phyloP scores from a whole-genome alignment of 495 filamentous ascomycete species.

The Penicillium samsonianum region DNA sequence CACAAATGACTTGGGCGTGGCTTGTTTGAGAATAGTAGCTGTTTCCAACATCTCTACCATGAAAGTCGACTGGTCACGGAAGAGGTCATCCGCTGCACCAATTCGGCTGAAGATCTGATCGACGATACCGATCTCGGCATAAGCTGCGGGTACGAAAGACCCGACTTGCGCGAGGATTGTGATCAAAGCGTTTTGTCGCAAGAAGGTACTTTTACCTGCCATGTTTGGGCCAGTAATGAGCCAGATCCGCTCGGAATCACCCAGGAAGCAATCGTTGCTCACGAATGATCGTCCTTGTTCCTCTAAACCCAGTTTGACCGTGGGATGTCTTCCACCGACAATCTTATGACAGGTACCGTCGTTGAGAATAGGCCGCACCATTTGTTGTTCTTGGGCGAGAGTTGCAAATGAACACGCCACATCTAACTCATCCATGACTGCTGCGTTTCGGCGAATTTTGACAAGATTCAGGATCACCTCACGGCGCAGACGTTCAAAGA shows the following conservation, averaged over 20 bases:
- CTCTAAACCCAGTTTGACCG: slow-evolving; percentile 77
- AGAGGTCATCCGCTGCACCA: slow-evolving; percentile 91
- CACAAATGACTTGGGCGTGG: slow-evolving; percentile 68
- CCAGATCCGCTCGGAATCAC: slow-evolving; percentile 69
- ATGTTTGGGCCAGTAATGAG: slow-evolving; percentile 98
- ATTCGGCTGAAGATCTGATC: slow-evolving; percentile 92
- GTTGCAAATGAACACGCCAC: slow-evolving; percentile 80
- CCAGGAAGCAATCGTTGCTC: slow-evolving; percentile 82
- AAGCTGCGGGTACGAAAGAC: slow-evolving; percentile 84
- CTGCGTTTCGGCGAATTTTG: slow-evolving; percentile 81
- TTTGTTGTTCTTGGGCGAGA: slow-evolving; percentile 70
- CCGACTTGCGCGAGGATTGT: slow-evolving; percentile 90
- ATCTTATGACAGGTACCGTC: slow-evolving; percentile 60
- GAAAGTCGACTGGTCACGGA: slow-evolving; percentile 90
- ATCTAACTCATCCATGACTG: slow-evolving; percentile 89
- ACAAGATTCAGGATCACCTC: slow-evolving; percentile 76
- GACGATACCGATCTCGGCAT: slow-evolving; percentile 81
- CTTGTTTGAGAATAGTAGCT: slow-evolving; percentile 53
- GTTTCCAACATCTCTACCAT: slow-evolving; percentile 67
- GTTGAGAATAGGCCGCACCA: slow-evolving; percentile 73
- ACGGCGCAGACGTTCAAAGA: slow-evolving; percentile 70
- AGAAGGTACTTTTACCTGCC: slow-evolving; percentile 94
- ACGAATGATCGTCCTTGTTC: slow-evolving; percentile 82
- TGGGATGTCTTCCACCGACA: slow-evolving; percentile 82
- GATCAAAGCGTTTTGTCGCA: slow-evolving; percentile 92